Base-by-base conservation (phyloP, 2,329 filamentous ascomycete species). In the Aaosphaeria arxii region DNA sequence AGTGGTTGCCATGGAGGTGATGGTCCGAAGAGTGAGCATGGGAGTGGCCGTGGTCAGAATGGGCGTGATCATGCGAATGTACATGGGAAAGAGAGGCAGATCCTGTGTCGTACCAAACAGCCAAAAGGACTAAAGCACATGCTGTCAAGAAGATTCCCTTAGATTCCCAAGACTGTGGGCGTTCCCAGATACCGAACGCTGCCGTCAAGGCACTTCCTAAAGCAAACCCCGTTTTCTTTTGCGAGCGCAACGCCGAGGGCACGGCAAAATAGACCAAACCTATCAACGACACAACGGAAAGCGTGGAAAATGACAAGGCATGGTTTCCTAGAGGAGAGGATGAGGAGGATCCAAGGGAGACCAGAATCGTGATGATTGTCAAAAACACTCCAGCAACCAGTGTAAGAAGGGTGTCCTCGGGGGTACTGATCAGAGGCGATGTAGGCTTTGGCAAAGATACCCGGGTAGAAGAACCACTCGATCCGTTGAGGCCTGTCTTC, bases 1-100 rank as follows among this genome's bases (percentile, higher is more conserved):
- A 95, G 38, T 83, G 78, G 42, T 79, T 72, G 7, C 71, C 71
- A 48, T 75, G 72, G 4, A 71, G 58, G 47, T 70, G 68, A 45
- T 68, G 63, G 24, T 64, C 62, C 36, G 63, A 61, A 11, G 54
- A 46, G 42, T 62, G 56, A 32, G 56, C 42, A 45, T 69, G 65
- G 28, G 64, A 52, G 40, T 67, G 64, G 36, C 66, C 64, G 5
- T 53, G 48, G 50, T 67, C 64, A 35, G 59, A 49, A 53, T 66
- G 60, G 6, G 51, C 48, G 42, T 69, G 65, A 32, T 67, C 53
- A 52, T 62, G 58, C 65, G 70, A 46, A 40, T 67, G 66, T 36
- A 9, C 33, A 31, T 36, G 33, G 66, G 70, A 32, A 54, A 56
- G 48, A 38, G 53, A 44, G 24, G 55, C 45, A 7, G 60, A 50